These are phyloP conservation scores for Pythium chondricola DNA, from an alignment of 352 stramenopile species.

Conservation along the genomic window DNA sequence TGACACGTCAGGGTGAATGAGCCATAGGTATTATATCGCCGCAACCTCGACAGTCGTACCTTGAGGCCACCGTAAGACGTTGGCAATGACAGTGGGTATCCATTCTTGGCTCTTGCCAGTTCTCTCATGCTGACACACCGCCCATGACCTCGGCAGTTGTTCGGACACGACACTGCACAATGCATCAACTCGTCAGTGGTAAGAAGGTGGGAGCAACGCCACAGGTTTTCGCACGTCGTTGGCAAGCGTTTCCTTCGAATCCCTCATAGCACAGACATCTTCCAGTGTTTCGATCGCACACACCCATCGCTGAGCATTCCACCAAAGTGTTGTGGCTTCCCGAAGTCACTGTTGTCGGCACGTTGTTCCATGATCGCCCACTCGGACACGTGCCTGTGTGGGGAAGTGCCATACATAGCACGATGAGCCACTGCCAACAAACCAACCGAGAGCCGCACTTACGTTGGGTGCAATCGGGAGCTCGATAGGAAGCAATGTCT, in stretches of 20 bases:
- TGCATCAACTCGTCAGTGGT: no score
- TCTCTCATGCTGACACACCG: conserved; percentile 78
- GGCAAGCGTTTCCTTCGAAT: conserved; percentile 77
- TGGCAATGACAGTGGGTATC: conserved; percentile 51
- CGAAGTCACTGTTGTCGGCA: conserved; percentile 30
- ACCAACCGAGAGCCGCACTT: conserved; percentile 10
- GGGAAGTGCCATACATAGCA: no score
- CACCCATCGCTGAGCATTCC: conserved; percentile 87
- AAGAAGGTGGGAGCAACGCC: no score
- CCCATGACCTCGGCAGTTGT: conserved; percentile 71
- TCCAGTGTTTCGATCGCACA: conserved; percentile 69
- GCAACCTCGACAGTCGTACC: conserved; percentile 19
- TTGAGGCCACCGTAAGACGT: conserved; percentile 54
- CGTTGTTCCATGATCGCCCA: conserved; percentile 43
- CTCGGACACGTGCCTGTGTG: conserved; percentile 44
- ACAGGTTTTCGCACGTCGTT: conserved; percentile 38
- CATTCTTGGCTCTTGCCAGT: conserved; percentile 54
- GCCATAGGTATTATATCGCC: neutral
- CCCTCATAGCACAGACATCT: conserved; percentile 78
- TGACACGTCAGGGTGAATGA: neutral
- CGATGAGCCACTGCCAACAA: neutral
- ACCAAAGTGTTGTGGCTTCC: conserved; percentile 36
- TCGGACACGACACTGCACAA: conserved; percentile 41
- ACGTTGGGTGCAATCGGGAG: conserved; percentile 76
- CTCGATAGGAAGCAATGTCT: conserved; percentile 69